Base-by-base conservation (phyloP, 257 asterid genomes). In the Capsicum baccatum region DNA sequence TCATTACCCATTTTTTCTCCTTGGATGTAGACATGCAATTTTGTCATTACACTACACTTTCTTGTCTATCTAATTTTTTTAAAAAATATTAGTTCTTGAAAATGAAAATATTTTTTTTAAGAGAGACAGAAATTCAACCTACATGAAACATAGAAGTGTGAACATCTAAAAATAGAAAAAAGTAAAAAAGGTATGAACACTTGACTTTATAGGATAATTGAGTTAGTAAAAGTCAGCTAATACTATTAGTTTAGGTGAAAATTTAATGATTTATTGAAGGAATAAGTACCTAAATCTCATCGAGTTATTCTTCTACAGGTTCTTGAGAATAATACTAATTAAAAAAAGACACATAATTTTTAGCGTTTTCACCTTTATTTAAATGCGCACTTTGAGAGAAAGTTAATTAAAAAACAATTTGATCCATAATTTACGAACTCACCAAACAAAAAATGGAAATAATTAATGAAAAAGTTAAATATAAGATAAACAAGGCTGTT, bases 171-270 rank as follows among this genome's bases (percentile, higher is more conserved):
- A 39, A 69, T 69, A 12, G 8, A 13, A 69, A 69, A 37, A 69
- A 39, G 54, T 39, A 69, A 69, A 21, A 58, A 69, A 16, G 55
- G 78, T 69, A 69, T 39, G 78, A 69, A 69, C 33, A 69, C 55
- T 69, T 69, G 78, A 69, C 78, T 69, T 69, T 69, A 14, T 17
- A 15, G 54, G 78, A 69, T 16, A 69, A 69, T 69, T 69, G 39
- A 39, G 78, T 39, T 69, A 39, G 54, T 69, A 39, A 69, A 69
- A 69, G 78, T 69, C 33, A 69, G 33, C 78, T 69, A 15, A 8
- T 39, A 39, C 78, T 39, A 39, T 69, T 69, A 39, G 15, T 16
- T 69, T 39, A 15, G 6, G 55, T 16, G 78, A 39, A 68, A 68
- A 68, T 37, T 35, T 26, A 68, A 37, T 37, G 26, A 68, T 68